Percentiles rank a stretch among this genome's conserved stretches.
Evolutionary conservation across 139 green algal genomes (phyloP).

Genomic region (Chlorokybus atmophyticus): DNA sequence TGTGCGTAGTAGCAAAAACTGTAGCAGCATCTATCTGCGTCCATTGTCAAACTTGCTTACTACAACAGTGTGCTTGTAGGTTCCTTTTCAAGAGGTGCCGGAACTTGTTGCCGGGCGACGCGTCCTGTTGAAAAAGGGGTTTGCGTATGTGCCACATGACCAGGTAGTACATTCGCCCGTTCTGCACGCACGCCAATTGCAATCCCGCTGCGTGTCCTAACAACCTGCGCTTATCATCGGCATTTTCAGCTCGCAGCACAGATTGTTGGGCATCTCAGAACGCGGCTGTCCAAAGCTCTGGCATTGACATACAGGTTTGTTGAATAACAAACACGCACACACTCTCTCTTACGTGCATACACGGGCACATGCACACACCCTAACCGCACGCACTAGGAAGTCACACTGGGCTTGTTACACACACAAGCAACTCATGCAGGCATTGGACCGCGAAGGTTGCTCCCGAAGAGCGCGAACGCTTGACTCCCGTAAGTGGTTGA

Average conservation of each 20-base stretch:
- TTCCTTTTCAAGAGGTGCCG: conserved; percentile 69
- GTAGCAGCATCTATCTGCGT: too few species aligned
- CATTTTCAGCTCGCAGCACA: conserved; percentile 41
- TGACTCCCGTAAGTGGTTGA: conserved; percentile 2
- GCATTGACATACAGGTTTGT: conserved; percentile 44
- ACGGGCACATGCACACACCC: too few species aligned
- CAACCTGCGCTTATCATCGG: background rate
- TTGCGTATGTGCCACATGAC: conserved; percentile 59
- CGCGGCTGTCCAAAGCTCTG: conserved; percentile 40
- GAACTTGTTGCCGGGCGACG: conserved; percentile 62
- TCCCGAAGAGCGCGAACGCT: conserved; percentile 6
- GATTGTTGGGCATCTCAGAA: conserved; percentile 46
- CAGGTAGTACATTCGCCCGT: too few species aligned
- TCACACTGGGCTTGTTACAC: too few species aligned
- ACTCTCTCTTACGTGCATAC: too few species aligned
- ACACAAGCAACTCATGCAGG: too few species aligned
- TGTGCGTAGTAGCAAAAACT: too few species aligned
- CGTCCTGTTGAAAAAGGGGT: conserved; percentile 55
- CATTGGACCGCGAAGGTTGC: conserved; percentile 10
- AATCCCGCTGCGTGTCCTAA: too few species aligned
- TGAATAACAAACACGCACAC: too few species aligned
- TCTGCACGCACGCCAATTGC: too few species aligned
- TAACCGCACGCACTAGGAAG: too few species aligned
- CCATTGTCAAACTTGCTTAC: too few species aligned
- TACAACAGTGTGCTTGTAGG: conserved; percentile 36